Evolutionary conservation across 257 asterid genomes (phyloP), one percentile per base, ranked within the genome.

Genomic region (Henckelia pumila): DNA sequence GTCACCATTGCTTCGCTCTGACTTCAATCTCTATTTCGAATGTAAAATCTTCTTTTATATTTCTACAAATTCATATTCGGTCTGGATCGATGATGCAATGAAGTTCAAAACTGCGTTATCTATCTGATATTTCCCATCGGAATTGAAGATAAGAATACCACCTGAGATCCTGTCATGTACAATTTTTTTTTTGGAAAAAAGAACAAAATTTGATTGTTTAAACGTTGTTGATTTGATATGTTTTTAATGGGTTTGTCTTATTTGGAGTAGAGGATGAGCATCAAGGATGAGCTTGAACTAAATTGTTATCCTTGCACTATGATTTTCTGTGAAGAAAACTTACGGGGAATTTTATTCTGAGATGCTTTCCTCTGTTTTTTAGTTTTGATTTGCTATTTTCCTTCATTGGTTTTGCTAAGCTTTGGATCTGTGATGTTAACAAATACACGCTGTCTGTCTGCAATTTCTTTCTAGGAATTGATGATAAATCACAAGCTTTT

Each of bases 221-320:
- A 0, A 32, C 2, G 30, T n/a, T 26, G 14, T 13, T 19, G 1
- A 22, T n/a, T 24, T 6, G 3, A 16, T 16, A 16, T 44, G 53
- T 44, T 20, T 59, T 21, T 0, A 4, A 5, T 40, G 1, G 6
- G 9, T 53, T 25, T 57, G 1, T 11, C 2, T 22, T 57, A 1
- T 17, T 62, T 2, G 23, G 62, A 24, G 1, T 4, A 0, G 71
- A 24, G 56, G 70, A 52, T 55, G 56, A 73, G 86, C 86, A 81
- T 80, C 89, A 0, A 20, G 50, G 96, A 88, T 76, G 96, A 88
- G 68, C 56, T 35, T 17, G 19, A 63, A 11, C 8, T 30, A 37
- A 77, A 66, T 76, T 56, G 94, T 86, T 78, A 86, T 88, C 96
- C 93, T 88, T 88, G 91, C 96, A 86, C 96, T 86, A 74, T 81